Conservation (phyloP, 2,329 filamentous ascomycete species). For the Cytospora leucostoma region DNA sequence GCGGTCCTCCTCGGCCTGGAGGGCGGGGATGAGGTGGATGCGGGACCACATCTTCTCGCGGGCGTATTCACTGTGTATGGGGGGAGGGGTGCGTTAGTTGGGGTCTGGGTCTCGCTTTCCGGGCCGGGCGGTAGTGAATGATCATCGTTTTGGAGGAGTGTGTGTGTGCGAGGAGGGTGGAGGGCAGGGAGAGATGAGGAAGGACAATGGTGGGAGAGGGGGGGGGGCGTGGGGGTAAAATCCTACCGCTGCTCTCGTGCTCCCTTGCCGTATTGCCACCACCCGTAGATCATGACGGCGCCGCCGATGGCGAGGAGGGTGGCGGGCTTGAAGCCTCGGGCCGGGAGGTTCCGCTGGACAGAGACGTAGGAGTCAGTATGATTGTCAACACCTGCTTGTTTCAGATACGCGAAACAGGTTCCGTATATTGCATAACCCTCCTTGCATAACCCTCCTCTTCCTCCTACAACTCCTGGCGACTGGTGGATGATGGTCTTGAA, state of each 20-base stretch:
- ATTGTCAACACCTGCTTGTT: not conserved
- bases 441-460: no score
- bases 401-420: no score
- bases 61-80: conserved; percentile 73
- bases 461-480: no score
- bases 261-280: conserved; percentile 81
- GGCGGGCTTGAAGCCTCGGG: conserved; percentile 83
- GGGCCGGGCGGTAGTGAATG: no score
- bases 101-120: conserved; percentile 5
- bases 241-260: conserved; percentile 89
- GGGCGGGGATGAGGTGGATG: conserved; percentile 88
- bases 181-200: not conserved
- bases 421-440: no score
- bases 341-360: conserved; percentile 81
- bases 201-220: conserved; percentile 8
- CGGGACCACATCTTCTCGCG: conserved; percentile 98
- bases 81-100: not conserved
- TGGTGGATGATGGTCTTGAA: no score
- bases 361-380: conserved; percentile 6
- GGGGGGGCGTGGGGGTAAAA: conserved; percentile 1
- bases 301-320: conserved; percentile 76
- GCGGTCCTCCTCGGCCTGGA: conserved; percentile 95
- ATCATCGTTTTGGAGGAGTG: no score
- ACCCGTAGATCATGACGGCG: conserved; percentile 82
- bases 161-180: conserved; percentile 18